These are phyloP conservation scores for Fusarium duplospermum DNA, from an alignment of 2,329 filamentous ascomycete genomes.

Conservation along the genomic window DNA sequence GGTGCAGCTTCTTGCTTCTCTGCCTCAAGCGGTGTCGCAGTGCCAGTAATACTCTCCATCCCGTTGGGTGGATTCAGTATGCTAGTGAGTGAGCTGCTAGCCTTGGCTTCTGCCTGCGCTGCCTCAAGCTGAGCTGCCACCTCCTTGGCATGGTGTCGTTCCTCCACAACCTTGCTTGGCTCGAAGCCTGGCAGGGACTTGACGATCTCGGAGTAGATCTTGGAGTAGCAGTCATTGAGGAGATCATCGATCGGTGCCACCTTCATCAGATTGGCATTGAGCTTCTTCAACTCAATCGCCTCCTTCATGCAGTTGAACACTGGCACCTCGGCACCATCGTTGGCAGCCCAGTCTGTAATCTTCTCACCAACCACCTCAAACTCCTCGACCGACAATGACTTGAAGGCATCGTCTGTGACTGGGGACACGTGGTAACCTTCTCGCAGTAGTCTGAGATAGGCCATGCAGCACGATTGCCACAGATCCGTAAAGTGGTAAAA, in stretches of 20 bases:
- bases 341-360: slow-evolving; percentile 66
- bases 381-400: slow-evolving; percentile 64
- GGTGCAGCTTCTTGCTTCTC: slow-evolving; percentile 57
- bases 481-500: slow-evolving; percentile 72
- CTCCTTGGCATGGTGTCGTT: slow-evolving; percentile 56
- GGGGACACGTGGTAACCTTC: slow-evolving; percentile 59
- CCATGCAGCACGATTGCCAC: slow-evolving; percentile 67
- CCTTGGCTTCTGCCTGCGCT: slow-evolving; percentile 49
- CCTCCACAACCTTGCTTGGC: slow-evolving; percentile 60
- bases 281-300: slow-evolving; percentile 69
- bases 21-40: slow-evolving; percentile 50
- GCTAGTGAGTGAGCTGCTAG: slow-evolving; percentile 52
- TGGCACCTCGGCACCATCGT: slow-evolving; percentile 51
- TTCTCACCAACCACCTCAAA: slow-evolving; percentile 68
- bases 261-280: slow-evolving; percentile 92
- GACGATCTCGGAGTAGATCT: slow-evolving; percentile 76
- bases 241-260: slow-evolving; percentile 88
- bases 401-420: slow-evolving; percentile 66
- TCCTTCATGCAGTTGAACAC: slow-evolving; percentile 68
- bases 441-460: slow-evolving; percentile 66
- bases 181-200: slow-evolving; percentile 66
- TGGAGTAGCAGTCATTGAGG: slow-evolving; percentile 89
- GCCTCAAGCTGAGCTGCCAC: slow-evolving; percentile 53
- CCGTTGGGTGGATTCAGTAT: slow-evolving; percentile 57
- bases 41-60: slow-evolving; percentile 51